Evolutionary conservation across 2,329 filamentous ascomycete genomes (phyloP).

Genomic region (Talaromyces sp.): DNA sequence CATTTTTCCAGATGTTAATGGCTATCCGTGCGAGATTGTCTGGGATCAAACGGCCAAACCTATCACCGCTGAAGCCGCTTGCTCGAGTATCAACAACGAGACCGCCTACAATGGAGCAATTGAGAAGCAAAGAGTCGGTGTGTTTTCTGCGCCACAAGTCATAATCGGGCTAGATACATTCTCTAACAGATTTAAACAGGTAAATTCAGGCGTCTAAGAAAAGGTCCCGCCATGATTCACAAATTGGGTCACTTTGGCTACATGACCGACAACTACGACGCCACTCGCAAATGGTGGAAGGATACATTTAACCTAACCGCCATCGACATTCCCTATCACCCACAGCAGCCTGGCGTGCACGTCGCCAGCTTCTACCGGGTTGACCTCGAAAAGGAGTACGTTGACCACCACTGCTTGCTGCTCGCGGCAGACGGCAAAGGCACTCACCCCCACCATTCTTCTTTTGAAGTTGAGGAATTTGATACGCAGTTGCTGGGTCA

Average conservation of each 20-base stretch:
- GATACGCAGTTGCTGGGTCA: slow-evolving; percentile 1
- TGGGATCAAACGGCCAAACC: neutral
- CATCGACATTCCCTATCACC: neutral
- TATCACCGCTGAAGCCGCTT: neutral
- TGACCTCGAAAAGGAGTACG: neutral
- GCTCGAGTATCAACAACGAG: neutral
- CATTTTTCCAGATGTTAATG: neutral
- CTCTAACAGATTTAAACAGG: neutral
- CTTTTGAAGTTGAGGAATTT: slow-evolving; percentile 1
- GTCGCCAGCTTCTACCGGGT: neutral
- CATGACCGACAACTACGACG: neutral
- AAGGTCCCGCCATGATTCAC: neutral
- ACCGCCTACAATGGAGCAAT: neutral
- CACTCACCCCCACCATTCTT: neutral
- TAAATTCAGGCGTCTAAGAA: neutral
- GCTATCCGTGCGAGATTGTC: neutral
- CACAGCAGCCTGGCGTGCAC: neutral
- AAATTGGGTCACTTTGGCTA: neutral
- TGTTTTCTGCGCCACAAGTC: neutral
- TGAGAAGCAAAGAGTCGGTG: neutral
- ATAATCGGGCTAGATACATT: neutral
- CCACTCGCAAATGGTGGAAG: neutral
- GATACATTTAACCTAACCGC: neutral
- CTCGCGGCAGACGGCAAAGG: neutral
- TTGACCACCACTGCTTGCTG: neutral